These are phyloP conservation scores for Colletotrichum higginsianum DNA, from an alignment of 2,329 filamentous ascomycete species.

Conservation along the genomic window DNA sequence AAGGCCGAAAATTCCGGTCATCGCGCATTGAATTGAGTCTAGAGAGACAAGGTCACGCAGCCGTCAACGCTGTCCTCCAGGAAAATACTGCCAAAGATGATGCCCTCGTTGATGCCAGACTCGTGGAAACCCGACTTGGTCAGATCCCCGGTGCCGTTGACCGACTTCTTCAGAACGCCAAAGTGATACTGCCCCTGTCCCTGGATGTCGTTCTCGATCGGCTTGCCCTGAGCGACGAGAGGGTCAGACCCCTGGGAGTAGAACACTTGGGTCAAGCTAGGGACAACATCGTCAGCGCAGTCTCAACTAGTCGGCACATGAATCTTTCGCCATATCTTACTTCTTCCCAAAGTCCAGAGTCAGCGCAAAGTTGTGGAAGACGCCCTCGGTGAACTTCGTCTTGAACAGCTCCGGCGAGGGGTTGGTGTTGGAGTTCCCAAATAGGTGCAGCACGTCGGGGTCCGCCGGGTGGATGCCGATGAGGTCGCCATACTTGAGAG, in stretches of 20 bases:
- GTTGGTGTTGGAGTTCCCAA: conserved; percentile 62
- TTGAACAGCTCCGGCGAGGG: conserved; percentile 63
- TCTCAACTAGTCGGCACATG: fast-evolving
- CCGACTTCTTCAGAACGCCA: conserved; percentile 73
- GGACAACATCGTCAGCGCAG: not conserved
- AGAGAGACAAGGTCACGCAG: conserved; percentile 26
- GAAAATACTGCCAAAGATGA: conserved; percentile 68
- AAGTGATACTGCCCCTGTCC: conserved; percentile 75
- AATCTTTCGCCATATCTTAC: conserved; percentile 53
- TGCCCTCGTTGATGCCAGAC: conserved; percentile 64
- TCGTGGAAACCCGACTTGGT: conserved; percentile 64
- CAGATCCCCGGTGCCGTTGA: conserved; percentile 57
- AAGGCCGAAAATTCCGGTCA: not conserved
- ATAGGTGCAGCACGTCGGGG: conserved; percentile 60
- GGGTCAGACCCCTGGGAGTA: conserved; percentile 65
- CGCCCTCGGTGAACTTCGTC: conserved; percentile 62
- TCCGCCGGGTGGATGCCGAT: conserved; percentile 55
- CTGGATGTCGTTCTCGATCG: conserved; percentile 64
- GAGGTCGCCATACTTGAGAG: conserved; percentile 69
- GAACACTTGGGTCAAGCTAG: conserved; percentile 69
- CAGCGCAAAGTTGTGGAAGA: conserved; percentile 75
- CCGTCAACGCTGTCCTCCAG: conserved; percentile 61
- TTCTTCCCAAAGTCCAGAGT: conserved; percentile 70
- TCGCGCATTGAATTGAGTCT: not conserved
- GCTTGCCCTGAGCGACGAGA: conserved; percentile 62